Conservation (phyloP, 2,329 filamentous ascomycete species). For the Penicillium paneum region DNA sequence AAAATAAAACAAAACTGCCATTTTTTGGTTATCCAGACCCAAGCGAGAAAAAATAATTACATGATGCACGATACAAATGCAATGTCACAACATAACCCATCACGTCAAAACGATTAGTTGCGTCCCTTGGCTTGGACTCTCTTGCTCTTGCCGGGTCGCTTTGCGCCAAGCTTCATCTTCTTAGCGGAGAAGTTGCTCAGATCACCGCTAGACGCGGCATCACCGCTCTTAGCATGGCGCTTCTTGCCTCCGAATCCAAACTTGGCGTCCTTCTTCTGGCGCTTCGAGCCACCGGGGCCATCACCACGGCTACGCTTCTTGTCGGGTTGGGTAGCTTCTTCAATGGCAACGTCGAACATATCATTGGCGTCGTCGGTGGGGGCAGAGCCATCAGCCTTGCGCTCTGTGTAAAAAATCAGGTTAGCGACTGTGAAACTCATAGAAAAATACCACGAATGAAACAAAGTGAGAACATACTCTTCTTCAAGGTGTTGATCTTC, state of each 20-base stretch:
- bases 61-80: constrained; percentile 14
- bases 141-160: constrained; percentile 53
- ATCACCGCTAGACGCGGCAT: constrained; percentile 78
- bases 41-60: constrained; percentile 15
- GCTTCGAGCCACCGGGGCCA: constrained; percentile 56
- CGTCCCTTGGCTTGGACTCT: constrained; percentile 39
- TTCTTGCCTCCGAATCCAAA: constrained; percentile 98
- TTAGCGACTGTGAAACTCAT: constrained; percentile 23
- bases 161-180: constrained; percentile 70
- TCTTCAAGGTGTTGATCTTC: constrained; percentile 91
- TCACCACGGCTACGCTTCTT: constrained; percentile 47
- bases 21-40: constrained; percentile 16
- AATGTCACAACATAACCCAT: constrained; percentile 8
- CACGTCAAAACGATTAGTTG: constrained; percentile 10
- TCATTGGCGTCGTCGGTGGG: constrained; percentile 69
- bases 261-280: constrained; percentile 90
- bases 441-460: background rate
- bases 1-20: constrained; percentile 10
- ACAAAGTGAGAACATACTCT: constrained; percentile 65
- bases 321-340: constrained; percentile 61
- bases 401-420: constrained; percentile 59
- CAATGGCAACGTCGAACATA: constrained; percentile 86
- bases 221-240: constrained; percentile 82
- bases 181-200: constrained; percentile 74
- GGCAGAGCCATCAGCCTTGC: constrained; percentile 63